Evolutionary conservation across 192 early-diverging fungal genomes (phyloP).

Genomic region (Backusella morwellensis): DNA sequence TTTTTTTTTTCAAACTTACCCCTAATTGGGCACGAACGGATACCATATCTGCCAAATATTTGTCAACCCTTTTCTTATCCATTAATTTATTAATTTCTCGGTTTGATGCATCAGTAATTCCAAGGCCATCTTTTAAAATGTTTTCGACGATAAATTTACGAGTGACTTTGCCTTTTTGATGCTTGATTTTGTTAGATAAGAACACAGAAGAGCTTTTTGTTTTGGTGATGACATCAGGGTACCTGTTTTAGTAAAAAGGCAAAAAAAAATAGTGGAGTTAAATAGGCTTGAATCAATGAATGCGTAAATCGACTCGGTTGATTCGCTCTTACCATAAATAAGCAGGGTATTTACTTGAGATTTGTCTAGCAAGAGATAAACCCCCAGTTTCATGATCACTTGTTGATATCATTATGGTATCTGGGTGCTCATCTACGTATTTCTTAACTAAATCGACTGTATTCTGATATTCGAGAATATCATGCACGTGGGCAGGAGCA

Average conservation of each 20-base stretch:
- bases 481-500: constrained; percentile 88
- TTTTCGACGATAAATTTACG: constrained; percentile 51
- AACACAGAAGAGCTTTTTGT: constrained; percentile 69
- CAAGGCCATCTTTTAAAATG: constrained; percentile 53
- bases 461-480: constrained; percentile 89
- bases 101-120: constrained; percentile 68
- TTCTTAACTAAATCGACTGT: constrained; percentile 66
- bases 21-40: constrained; percentile 60
- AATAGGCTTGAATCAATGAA: background rate
- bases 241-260: constrained; percentile 32
- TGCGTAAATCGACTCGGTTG: background rate
- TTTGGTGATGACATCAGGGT: constrained; percentile 67
- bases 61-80: constrained; percentile 20
- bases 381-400: constrained; percentile 99
- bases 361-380: constrained; percentile 78
- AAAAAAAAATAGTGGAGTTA: background rate
- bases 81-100: constrained; percentile 50
- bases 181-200: constrained; percentile 29
- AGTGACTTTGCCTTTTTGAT: constrained; percentile 55
- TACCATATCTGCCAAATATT: constrained; percentile 51
- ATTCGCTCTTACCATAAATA: constrained; percentile 64
- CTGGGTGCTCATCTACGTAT: constrained; percentile 77
- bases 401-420: constrained; percentile 89
- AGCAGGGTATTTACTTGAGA: constrained; percentile 69
- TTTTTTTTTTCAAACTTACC: constrained; percentile 22